Evolutionary conservation across 768 basidiomycete genomes (phyloP), one percentile per base, ranked within the genome.

Genomic region (Sarcomyxa edulis): DNA sequence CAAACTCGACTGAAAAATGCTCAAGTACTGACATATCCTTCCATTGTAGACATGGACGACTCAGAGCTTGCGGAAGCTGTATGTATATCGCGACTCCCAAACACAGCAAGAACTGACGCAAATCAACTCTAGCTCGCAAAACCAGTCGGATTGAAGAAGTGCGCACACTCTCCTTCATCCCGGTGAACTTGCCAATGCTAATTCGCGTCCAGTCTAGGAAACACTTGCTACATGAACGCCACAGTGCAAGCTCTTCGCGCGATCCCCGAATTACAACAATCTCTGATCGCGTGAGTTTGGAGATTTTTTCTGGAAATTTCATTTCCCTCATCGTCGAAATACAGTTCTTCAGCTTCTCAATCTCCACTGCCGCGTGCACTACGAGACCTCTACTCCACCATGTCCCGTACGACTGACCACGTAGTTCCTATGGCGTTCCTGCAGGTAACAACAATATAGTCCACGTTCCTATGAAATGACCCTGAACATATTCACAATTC

Each of bases 141-240:
- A 50, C 91, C 91, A 2, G 87, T 88, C 37, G 91, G 91, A 11
- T 64, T 95, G 35, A 69, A 65, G 53, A 95, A 95, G 79, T 82
- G 50, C 28, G 74, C n/a, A n/a, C n/a, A n/a, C n/a, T 40, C 6
- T 21, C 31, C 24, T 23, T 32, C 8, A 15, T 27, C 11, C 35
- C 16, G 23, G 11, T 41, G 11, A 21, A 20, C 23, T 5, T 25
- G 20, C 34, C 36, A 27, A 32, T 11, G 40, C 35, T 21, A n/a
- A 44, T 32, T 11, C 15, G 22, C 23, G 26, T 19, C 40, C 46
- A 79, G 76, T 52, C 65, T 94, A 25, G 93, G 95, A 24, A 97
- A 97, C 55, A 97, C 94, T 0, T 97, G 95, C 53, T 99, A 99
- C 64, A 91, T 97, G 84, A 98, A 95, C 55, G 81, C 96, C 1